These are phyloP conservation scores for Rhynchospora pubera DNA, from an alignment of 176 grass and related monocot genomes.

Conservation along the genomic window DNA sequence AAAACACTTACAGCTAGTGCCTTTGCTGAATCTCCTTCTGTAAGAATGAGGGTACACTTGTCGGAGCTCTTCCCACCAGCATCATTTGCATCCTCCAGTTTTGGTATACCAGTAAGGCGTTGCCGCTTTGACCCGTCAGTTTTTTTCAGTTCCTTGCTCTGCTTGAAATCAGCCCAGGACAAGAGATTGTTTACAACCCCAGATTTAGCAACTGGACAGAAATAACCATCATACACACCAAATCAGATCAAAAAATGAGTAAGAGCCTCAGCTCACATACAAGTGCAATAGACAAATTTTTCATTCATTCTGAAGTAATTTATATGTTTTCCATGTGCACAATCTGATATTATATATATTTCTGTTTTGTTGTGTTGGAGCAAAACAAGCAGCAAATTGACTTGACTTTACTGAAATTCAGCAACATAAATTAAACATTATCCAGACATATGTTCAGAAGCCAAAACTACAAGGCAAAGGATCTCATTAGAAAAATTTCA, in stretches of 20 bases:
- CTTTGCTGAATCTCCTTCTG: conserved; percentile 97
- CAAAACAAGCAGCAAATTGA: background rate
- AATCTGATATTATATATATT: background rate
- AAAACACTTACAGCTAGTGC: conserved; percentile 68
- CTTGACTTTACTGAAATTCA: background rate
- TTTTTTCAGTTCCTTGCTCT: conserved; percentile 86
- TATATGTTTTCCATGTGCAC: background rate
- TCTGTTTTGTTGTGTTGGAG: background rate
- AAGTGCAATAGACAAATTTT: background rate
- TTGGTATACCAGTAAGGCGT: conserved; percentile 61
- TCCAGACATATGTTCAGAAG: background rate
- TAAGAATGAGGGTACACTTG: conserved; percentile 77
- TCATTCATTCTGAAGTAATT: background rate
- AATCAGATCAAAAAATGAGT: background rate
- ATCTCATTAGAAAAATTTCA: background rate
- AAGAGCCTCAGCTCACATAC: background rate
- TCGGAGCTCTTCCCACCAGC: conserved; percentile 71
- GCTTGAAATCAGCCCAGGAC: conserved; percentile 83
- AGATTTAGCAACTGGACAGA: conserved; percentile 55
- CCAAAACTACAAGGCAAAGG: background rate
- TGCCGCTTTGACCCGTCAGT: conserved; percentile 78
- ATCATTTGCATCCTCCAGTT: conserved; percentile 93
- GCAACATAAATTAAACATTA: background rate
- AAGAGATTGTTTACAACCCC: conserved; percentile 55
- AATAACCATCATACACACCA: background rate